Evolutionary conservation across 2,329 filamentous ascomycete species (phyloP).

Genomic region (Colletotrichum shisoi): DNA sequence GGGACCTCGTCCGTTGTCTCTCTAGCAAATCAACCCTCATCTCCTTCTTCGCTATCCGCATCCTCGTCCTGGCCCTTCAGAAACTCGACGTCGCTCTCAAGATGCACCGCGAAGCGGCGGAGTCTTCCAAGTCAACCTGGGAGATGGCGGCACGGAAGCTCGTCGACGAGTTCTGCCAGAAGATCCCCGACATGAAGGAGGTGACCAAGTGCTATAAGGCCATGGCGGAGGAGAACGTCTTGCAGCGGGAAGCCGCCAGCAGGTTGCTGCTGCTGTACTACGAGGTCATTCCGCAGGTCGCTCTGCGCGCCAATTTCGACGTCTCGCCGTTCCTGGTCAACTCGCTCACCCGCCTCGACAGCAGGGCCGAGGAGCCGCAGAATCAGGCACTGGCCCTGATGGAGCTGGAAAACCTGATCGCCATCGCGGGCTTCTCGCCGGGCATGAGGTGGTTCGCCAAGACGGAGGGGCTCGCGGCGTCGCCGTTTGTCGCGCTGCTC

Average conservation of each 20-base stretch:
- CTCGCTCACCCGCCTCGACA: constrained; percentile 69
- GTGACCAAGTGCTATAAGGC: constrained; percentile 77
- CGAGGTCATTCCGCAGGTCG: constrained; percentile 78
- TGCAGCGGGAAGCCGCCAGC: constrained; percentile 81
- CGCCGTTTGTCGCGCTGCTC: constrained; percentile 76
- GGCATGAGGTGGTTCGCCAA: constrained; percentile 92
- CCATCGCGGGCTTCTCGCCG: constrained; percentile 80
- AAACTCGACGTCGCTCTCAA: constrained; percentile 74
- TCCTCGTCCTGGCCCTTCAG: constrained; percentile 78
- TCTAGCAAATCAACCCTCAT: constrained; percentile 80
- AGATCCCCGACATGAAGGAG: constrained; percentile 83
- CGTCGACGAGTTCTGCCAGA: constrained; percentile 75
- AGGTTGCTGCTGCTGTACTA: constrained; percentile 86
- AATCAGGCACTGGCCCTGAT: constrained; percentile 67
- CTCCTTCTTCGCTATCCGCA: constrained; percentile 81
- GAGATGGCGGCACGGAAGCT: constrained; percentile 72
- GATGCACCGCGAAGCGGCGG: constrained; percentile 62
- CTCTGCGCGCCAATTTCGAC: constrained; percentile 86
- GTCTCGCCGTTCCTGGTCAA: constrained; percentile 79
- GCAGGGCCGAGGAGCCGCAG: constrained; percentile 58
- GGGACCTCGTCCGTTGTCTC: constrained; percentile 79
- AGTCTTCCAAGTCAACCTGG: constrained; percentile 64
- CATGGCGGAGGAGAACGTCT: constrained; percentile 70
- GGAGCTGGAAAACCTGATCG: constrained; percentile 81
- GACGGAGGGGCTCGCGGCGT: constrained; percentile 67